Evolutionary conservation across 78 protist genomes (phyloP), one percentile per base, ranked within the genome.

Genomic region (Guillardia theta): DNA sequence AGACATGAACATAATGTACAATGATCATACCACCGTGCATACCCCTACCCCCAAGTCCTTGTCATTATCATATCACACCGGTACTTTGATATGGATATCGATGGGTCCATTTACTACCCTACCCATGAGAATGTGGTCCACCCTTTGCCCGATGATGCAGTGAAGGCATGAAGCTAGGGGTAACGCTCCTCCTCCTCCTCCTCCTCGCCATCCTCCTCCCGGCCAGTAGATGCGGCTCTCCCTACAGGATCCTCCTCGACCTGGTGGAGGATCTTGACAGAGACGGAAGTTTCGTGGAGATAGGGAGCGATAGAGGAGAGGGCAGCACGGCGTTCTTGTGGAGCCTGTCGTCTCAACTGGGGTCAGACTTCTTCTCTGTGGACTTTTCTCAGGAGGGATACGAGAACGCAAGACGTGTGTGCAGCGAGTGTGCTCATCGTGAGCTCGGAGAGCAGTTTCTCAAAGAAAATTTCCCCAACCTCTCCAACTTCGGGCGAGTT

Each of bases 331-430:
- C 53, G 0, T 78, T 46, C 53, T 30, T 78, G 43, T 0, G 18
- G 18, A n/a, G 33, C 18, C 44, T 78, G 39, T 46, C 90, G 24
- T 10, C 50, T 24, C 24, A 27, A 1, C 39, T 22, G 3, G 90
- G 90, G 12, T 18, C 53, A 3, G 90, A 78, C 24, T 78, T 78
- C 90, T 78, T 43, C 39, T 43, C 90, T 19, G 48, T 78, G 39
- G 90, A 78, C 48, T 78, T 78, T 78, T 37, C 90, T 18, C 24
- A 12, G 33, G 90, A 78, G 33, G 90, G 90, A 12, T 78, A n/a
- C 48, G 8, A 43, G 0, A 78, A 78, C 33, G 90, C 53, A 8
- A 18, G 24, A 48, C 18, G 90, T 18, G 90, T 50, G 0, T 78
- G 90, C 12, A 48, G 90, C 9, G 43, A 19, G 0, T 78, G 90